Base-by-base conservation (phyloP, 2,329 filamentous ascomycete species). In the Nectriaceae sp. region DNA sequence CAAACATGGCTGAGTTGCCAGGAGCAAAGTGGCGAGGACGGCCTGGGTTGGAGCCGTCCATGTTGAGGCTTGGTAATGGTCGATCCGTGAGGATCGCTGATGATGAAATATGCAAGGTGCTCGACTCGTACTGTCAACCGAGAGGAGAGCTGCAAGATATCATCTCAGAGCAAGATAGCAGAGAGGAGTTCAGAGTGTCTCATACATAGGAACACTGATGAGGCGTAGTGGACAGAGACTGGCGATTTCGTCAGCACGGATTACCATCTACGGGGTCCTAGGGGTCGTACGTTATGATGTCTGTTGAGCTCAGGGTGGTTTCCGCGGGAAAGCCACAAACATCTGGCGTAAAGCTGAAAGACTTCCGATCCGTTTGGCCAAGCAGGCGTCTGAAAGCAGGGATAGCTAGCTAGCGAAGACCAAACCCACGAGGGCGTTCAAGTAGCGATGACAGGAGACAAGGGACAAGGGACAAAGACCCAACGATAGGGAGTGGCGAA, bases 41-140 rank as follows among this genome's bases (percentile, higher is more conserved):
- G 21, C 21, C 38, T 3, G 46, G 37, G 21, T 49, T 50, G 15
- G 50, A 46, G 38, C 36, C 11, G 20, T 46, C 37, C 50, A 52
- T 52, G 15, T 15, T 20, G 11, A 44, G 20, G 5, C 13, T 24
- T 33, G 38, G 11, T n/a, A 11, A n/a, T n/a, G n/a, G 33, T 19
- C 16, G 11, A 15, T 16, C 24, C 21, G n/a, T 40, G 21, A 15
- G 21, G 26, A 26, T 33, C 29, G 24, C 10, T 44, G 21, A 19
- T 33, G 15, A 16, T 22, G 20, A 6, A 22, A 11, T 15, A n/a
- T 16, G 15, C 18, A 26, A 45, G 21, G n/a, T 22, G 13, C 40
- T 50, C 50, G 29, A 35, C 40, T 46, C 43, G 50, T 47, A 10
- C 43, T 53, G 35, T 47, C 21, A 39, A 33, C 37, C 43, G 37